phyloP scores from a whole-genome alignment of 495 filamentous ascomycete species.

The Aspergillus steynii region DNA sequence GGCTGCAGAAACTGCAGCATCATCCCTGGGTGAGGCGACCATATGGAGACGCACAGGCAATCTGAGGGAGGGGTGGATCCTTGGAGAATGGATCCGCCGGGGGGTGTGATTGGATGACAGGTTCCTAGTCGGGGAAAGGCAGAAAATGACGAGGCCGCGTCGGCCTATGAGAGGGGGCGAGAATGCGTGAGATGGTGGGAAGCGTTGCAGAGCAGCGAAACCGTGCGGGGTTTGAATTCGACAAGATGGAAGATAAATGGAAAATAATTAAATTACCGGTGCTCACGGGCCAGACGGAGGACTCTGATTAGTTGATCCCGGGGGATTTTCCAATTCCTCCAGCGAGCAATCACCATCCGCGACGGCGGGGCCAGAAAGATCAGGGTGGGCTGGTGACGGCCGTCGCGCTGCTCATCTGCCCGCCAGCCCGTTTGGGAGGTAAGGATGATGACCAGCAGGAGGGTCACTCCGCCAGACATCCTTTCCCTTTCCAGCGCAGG shows the following conservation, averaged over 20 bases:
- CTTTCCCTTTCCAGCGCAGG: background rate
- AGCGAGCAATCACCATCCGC: too few relatives aligned
- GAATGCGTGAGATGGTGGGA: background rate
- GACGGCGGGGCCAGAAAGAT: too few relatives aligned
- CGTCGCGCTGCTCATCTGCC: background rate
- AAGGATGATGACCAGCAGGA: too few relatives aligned
- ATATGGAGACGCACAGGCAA: conserved; percentile 10
- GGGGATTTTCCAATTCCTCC: background rate
- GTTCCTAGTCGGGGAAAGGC: background rate
- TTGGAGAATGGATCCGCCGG: background rate
- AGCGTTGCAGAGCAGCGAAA: background rate
- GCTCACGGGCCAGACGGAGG: background rate
- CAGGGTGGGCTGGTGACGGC: background rate
- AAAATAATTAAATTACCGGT: too few relatives aligned
- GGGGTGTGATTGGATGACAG: background rate
- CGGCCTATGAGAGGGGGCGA: background rate
- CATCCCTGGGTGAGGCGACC: conserved; percentile 24
- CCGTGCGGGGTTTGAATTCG: background rate
- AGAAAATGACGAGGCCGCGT: background rate
- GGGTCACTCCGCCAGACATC: too few relatives aligned
- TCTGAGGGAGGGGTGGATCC: background rate
- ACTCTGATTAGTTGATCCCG: background rate
- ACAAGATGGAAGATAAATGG: too few relatives aligned
- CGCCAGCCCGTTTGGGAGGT: too few relatives aligned
- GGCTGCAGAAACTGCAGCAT: conserved; percentile 19